These are phyloP conservation scores for Dioszegia aurantiaca DNA, from an alignment of 768 basidiomycete species.

Conservation along the genomic window DNA sequence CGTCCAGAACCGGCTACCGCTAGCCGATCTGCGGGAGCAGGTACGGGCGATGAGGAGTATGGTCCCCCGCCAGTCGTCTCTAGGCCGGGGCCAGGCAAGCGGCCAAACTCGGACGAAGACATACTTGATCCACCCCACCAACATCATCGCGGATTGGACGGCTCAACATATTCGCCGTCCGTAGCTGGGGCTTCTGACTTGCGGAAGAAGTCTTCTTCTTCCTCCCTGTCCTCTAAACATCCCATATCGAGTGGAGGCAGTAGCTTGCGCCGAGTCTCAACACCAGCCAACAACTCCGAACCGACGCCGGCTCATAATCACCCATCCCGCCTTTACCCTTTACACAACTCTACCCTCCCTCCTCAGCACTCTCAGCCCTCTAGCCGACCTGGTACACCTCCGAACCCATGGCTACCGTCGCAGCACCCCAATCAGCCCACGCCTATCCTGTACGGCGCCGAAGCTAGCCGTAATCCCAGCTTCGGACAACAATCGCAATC, in stretches of 20 bases:
- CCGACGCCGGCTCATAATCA: too few species aligned
- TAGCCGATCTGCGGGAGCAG: background rate
- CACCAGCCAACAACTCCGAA: too few species aligned
- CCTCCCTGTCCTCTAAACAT: too few species aligned
- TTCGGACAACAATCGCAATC: background rate
- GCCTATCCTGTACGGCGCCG: background rate
- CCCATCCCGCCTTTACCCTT: background rate
- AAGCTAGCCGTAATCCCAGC: background rate
- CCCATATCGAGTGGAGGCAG: too few species aligned
- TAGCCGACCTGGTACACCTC: background rate
- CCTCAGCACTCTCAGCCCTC: background rate
- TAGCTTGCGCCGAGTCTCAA: too few species aligned
- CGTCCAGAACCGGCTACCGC: too few species aligned
- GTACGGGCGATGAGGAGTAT: background rate
- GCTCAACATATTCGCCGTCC: too few species aligned
- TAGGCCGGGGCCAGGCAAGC: background rate
- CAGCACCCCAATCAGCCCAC: background rate
- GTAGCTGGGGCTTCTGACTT: too few species aligned
- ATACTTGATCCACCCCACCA: too few species aligned
- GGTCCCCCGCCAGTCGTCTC: background rate
- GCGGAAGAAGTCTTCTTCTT: too few species aligned
- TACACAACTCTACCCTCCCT: background rate
- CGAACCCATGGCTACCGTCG: background rate
- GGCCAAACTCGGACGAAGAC: background rate
- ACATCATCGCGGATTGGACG: too few species aligned